Evolutionary conservation across 2,329 filamentous ascomycete species (phyloP).

Genomic region (Capronia americana): DNA sequence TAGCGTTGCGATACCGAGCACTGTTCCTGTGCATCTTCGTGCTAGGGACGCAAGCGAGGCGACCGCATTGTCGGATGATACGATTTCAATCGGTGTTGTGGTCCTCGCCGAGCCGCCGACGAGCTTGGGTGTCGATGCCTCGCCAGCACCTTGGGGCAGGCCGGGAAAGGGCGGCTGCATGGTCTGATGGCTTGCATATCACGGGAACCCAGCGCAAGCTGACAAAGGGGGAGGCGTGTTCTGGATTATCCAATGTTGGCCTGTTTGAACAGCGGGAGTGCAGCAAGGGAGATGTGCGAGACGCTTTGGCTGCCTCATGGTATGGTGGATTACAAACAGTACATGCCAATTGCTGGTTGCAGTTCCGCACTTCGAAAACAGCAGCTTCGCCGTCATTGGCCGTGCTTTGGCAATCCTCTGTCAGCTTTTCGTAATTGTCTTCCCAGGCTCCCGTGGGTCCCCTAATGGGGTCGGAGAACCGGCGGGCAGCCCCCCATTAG

Average conservation of each 20-base stretch:
- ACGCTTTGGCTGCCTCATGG: neutral
- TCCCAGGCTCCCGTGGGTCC: neutral
- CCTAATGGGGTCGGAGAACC: neutral
- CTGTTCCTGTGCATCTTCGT: conserved; percentile 1
- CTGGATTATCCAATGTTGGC: neutral
- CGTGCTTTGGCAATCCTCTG: conserved; percentile 27
- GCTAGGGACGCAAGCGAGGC: conserved; percentile 15
- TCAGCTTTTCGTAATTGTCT: conserved; percentile 36
- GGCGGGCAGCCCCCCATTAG: neutral
- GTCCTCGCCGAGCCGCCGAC: conserved; percentile 4
- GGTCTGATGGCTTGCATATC: neutral
- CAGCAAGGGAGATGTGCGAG: too few species aligned
- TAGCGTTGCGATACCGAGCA: neutral
- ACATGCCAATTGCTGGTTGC: neutral
- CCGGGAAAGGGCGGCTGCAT: neutral
- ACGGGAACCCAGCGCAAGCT: neutral
- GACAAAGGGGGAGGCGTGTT: neutral
- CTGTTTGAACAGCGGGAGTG: neutral
- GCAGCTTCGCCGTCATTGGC: conserved; percentile 20
- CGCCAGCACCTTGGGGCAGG: neutral
- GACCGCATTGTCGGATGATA: neutral
- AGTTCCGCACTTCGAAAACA: conserved; percentile 27
- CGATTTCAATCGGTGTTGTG: conserved; percentile 2
- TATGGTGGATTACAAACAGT: conserved; percentile 27
- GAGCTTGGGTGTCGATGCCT: neutral